Evolutionary conservation across 2,329 filamentous ascomycete species (phyloP), one percentile per base, ranked within the genome.

Genomic region (Davidsoniella eucalypti): DNA sequence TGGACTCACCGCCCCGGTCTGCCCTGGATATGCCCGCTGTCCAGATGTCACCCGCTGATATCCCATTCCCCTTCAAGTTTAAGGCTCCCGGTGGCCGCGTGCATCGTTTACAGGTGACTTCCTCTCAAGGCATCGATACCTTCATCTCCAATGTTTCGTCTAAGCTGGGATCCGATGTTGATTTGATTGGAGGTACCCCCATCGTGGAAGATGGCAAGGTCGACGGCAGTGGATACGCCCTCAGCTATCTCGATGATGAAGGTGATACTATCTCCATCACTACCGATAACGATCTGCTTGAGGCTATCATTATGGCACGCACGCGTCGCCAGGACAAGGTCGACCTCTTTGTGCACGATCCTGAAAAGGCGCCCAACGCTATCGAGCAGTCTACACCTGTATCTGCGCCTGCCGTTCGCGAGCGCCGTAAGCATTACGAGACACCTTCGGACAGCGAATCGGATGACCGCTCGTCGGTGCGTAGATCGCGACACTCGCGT

Each of bases 61-160:
- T 77, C 9, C 86, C 90, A 0, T 98, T 96, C 67, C 79, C 90
- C 2, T 98, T 98, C 79, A 98, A 98, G 66, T 98, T 98, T 76
- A 96, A 96, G 71, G 87, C 92, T 2, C 92, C 92, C 1, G 88
- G 86, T 58, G 92, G 90, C 43, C 85, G 92, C 48, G 88, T 96
- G 16, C 92, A 98, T 65, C 80, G 92, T 50, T 69, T 98, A 47
- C 92, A 96, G 60, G 81, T 95, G 25, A 71, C 80, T 49, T 82
- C 87, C 9, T 78, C 83, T 18, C 78, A 86, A 50, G 92, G 92
- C 40, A 78, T 98, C 55, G 77, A 76, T 17, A 78, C 86, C 40
- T 80, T 98, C 53, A 79, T 96, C 25, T 65, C 72, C 23, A 80
- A 76, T 52, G 87, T 98, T 5, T 78, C 80, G 5, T 73, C 80